Evolutionary conservation across 2,329 filamentous ascomycete genomes (phyloP), one percentile per base, ranked within the genome.

Genomic region (Colletotrichum truncatum): DNA sequence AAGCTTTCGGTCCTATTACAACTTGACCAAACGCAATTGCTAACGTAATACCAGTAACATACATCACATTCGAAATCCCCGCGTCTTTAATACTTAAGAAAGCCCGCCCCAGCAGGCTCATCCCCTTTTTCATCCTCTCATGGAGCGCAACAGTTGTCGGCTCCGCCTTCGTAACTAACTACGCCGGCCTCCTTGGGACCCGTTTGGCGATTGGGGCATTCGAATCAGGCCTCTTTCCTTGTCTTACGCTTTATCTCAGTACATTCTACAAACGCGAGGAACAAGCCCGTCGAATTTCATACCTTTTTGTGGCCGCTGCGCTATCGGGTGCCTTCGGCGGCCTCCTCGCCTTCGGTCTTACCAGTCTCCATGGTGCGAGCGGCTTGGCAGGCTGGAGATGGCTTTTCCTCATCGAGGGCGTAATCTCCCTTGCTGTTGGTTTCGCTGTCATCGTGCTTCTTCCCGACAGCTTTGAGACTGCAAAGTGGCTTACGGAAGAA

Each of bases 41-140:
- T 90, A 4, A 88, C 87, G 1, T 87, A 90, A 73, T 76, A 89
- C 86, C 87, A 0, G 81, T 78, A 7, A 84, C 82, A 12, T 85
- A 85, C 52, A 80, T 86, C 11, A 67, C 78, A 2, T 81, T 84
- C 41, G 84, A 77, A 43, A 74, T 68, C 2, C 74, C 74, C 11
- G 70, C 73, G 32, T 72, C 72, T 34, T 67, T 78, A 10, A 52
- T 76, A 34, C 72, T 78, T 38, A 76, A 76, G 68, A 70, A 71
- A 38, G 68, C 77, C 28, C 75, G 75, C 32, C 74, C 76, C 6
- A 73, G 74, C 12, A 71, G 73, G 43, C 66, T 76, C 10, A 71
- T 78, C 25, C 70, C 73, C 3, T 14, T 64, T 30, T 70, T 74
- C 30, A 68, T 69, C 34, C 62, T 83, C 16, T 74, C 81, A 39